Evolutionary conservation across 805 yeast genomes (phyloP).

Genomic region (Metschnikowia borealis): DNA sequence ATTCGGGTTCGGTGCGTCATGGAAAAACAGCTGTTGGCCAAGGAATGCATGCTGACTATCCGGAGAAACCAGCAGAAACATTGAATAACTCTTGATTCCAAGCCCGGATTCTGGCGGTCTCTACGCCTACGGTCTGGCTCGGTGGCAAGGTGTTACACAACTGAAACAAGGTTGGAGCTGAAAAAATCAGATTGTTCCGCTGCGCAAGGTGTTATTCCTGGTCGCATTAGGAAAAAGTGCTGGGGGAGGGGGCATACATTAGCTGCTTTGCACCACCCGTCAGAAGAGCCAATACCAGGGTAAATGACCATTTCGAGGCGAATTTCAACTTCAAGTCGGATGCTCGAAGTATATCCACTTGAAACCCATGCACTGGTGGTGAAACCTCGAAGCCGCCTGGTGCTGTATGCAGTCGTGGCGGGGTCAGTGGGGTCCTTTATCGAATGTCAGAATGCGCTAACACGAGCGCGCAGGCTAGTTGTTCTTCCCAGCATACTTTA

Average conservation of each 20-base stretch:
- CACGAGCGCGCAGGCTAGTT: not conserved
- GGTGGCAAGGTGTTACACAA: not conserved
- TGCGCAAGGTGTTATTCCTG: not conserved
- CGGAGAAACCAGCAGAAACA: not conserved
- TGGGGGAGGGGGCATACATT: not conserved
- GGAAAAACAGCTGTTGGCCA: not conserved
- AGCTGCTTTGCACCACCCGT: not conserved
- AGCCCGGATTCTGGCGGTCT: not conserved
- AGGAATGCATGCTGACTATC: not conserved
- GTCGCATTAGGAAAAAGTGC: conserved; percentile 2
- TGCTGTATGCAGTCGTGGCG: not conserved
- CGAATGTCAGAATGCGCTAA: not conserved
- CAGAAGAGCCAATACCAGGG: not conserved
- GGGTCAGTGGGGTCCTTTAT: conserved; percentile 3
- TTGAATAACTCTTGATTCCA: not conserved
- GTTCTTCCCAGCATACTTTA: not conserved
- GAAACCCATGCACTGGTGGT: not conserved
- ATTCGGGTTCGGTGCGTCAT: conserved; percentile 4
- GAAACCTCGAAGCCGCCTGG: not conserved
- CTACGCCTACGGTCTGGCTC: not conserved
- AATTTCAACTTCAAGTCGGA: too few species aligned
- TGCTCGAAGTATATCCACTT: not conserved
- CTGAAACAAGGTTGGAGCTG: conserved; percentile 1
- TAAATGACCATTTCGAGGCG: not conserved
- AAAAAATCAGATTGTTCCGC: conserved; percentile 1